Percentiles rank a stretch among this genome's conserved stretches.
These are phyloP conservation scores for Colletotrichum somersetense DNA, from an alignment of 2,329 filamentous ascomycete species.

Conservation along the genomic window DNA sequence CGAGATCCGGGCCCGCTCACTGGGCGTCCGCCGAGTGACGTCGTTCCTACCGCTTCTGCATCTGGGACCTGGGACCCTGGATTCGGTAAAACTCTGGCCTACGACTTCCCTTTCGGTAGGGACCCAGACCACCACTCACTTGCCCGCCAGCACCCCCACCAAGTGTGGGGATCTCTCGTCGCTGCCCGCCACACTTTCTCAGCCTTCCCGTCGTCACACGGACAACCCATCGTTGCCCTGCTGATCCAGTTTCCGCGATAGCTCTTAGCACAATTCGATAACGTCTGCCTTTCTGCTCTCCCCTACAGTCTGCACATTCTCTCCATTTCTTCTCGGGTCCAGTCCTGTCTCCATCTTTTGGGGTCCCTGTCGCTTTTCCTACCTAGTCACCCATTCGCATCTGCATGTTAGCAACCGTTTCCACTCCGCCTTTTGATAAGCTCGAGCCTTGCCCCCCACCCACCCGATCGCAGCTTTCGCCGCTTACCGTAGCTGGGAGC, in stretches of 20 bases:
- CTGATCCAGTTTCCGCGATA: slow-evolving; percentile 36
- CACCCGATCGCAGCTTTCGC: slow-evolving; percentile 18
- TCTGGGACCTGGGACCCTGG: slow-evolving; percentile 31
- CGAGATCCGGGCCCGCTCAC: not conserved
- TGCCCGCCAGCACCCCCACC: slow-evolving; percentile 10
- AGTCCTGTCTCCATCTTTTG: not conserved
- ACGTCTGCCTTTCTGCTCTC: not conserved
- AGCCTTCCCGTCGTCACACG: slow-evolving; percentile 38
- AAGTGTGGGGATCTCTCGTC: slow-evolving; percentile 32
- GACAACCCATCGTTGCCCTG: slow-evolving; percentile 30
- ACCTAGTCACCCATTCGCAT: not conserved
- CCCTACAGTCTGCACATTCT: not conserved
- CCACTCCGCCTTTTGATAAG: slow-evolving; percentile 29
- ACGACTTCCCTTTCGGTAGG: not conserved
- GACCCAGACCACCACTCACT: not conserved
- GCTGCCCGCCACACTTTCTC: slow-evolving; percentile 15
- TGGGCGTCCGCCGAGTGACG: slow-evolving; percentile 15
- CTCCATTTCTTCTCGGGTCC: not conserved
- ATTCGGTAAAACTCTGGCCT: slow-evolving; percentile 38
- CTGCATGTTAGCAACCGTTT: slow-evolving; percentile 31
- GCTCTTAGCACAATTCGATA: not conserved
- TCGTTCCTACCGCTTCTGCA: slow-evolving; percentile 5
- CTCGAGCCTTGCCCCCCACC: slow-evolving; percentile 31
- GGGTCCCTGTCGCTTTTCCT: not conserved
- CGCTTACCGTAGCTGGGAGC: slow-evolving; percentile 29